Base-by-base conservation (phyloP, 257 asterid genomes). In the Penstemon newberryi region DNA sequence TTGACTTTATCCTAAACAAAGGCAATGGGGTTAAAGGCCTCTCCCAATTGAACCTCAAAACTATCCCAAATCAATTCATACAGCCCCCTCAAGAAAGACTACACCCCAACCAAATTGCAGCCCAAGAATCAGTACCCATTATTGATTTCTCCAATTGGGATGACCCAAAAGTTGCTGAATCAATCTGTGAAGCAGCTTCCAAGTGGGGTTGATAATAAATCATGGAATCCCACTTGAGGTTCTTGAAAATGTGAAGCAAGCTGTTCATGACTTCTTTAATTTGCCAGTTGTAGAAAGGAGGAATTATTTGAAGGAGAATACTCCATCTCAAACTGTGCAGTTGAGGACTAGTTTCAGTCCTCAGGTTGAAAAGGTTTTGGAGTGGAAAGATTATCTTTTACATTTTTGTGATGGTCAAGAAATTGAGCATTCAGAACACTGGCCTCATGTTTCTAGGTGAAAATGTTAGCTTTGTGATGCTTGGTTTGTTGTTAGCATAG, bases 21-120 rank as follows among this genome's bases (percentile, higher is more conserved):
- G 88, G 88, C 58, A 77, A 85, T 63, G 91, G 84, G 10, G 81
- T 81, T 0, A 81, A 65, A 49, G 91, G 89, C 8, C 87, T 83
- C 39, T 78, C 79, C 6, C 67, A 79, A 44, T 19, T 75, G 42
- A 75, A 56, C 73, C 76, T 83, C 15, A 10, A 77, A 51, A 40
- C 59, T 8, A 44, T 83, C 49, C 87, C 87, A 46, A 3, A 73
- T 5, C 73, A 63, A 46, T 81, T 72, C 79, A 79, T 86, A 60
- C 81, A 68, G 43, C 80, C 89, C 42, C 82, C 59, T 13, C 50
- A 74, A 42, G 73, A 73, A 70, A 75, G 85, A 72, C 67, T 83
- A 4, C 8, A 77, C 66, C 54, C 59, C 2, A 70, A 65, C 60
- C 75, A 39, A 54, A 12, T 83, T 1, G 4, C 71, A 0, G 10